Evolutionary conservation across 768 basidiomycete species (phyloP), one percentile per base, ranked within the genome.

Genomic region (Austroboletus eburneus): DNA sequence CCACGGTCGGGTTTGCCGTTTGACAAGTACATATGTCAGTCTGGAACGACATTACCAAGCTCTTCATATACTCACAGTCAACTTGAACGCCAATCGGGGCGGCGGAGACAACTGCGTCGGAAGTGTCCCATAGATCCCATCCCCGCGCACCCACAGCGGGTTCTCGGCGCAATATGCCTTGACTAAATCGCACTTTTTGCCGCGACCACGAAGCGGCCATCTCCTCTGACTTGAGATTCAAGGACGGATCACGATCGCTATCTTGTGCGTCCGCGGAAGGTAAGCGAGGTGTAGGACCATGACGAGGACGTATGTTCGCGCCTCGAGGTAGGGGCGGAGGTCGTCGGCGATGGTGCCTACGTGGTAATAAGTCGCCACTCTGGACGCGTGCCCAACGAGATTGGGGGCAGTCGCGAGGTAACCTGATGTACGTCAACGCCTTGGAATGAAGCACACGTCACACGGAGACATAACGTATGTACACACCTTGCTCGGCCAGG

Each of bases 321-420:
- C 44, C 1, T 50, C 45, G 29, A 63, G 42, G 18, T 56, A 61
- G 14, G 58, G 52, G 14, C 27, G 44, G 29, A 63, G 55, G 27
- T 60, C 56, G 3, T 46, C 16, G 1, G 46, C 54, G 13, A 61
- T 45, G 21, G 56, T 29, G 12, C 18, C 25, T n/a, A 56, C 7
- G 13, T 8, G 39, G 29, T 51, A 61, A 33, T 63, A 54, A 0
- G 35, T 13, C 4, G 48, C 47, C 12, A 35, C 41, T 38, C 57
- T 48, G n/a, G 18, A 51, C 5, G 16, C 35, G 17, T 62, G 58
- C 3, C 61, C 56, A 5, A 52, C 3, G 32, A 57, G 49, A 24
- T 60, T 50, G n/a, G 61, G 61, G 23, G 61, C 56, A 6, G 48
- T 56, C 3, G 63, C 58, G 0, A 53, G 39, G 48, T 57, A 63